These are phyloP conservation scores for Backusella luteola DNA, from an alignment of 192 early-diverging fungal species.

Conservation along the genomic window DNA sequence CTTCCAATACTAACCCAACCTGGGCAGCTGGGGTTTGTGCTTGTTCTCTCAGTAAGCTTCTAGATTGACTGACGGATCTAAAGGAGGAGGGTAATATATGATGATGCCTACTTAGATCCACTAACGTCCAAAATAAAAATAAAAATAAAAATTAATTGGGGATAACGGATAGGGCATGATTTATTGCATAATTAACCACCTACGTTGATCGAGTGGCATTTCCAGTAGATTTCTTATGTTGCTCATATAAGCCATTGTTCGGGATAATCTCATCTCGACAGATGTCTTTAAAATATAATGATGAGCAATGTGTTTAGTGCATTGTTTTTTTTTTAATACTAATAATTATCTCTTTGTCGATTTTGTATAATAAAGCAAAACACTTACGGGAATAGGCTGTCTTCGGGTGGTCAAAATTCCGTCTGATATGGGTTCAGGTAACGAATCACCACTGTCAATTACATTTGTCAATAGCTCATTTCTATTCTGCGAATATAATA, in stretches of 20 bases:
- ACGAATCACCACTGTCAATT: neutral
- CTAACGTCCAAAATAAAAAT: neutral
- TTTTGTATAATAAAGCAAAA: neutral
- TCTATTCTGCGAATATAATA: neutral
- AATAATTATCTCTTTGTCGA: neutral
- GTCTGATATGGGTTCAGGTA: neutral
- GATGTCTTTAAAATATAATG: neutral
- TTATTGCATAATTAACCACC: neutral
- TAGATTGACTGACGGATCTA: constrained; percentile 18
- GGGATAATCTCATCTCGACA: constrained; percentile 25
- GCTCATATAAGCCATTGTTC: constrained; percentile 26
- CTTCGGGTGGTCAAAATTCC: neutral
- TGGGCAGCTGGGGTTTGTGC: constrained; percentile 22
- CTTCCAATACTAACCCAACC: constrained; percentile 30
- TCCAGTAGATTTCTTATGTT: constrained; percentile 27
- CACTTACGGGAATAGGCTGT: neutral
- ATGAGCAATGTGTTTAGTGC: neutral
- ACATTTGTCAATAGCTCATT: neutral
- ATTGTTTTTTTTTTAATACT: neutral
- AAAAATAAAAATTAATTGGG: neutral
- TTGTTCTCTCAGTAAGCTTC: constrained; percentile 9
- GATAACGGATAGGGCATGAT: neutral
- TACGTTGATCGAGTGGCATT: constrained; percentile 26
- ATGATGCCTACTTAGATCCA: constrained; percentile 11
- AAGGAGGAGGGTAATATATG: constrained; percentile 6